These are phyloP conservation scores for Aspergillus campestris DNA, from an alignment of 495 filamentous ascomycete species.

Conservation along the genomic window DNA sequence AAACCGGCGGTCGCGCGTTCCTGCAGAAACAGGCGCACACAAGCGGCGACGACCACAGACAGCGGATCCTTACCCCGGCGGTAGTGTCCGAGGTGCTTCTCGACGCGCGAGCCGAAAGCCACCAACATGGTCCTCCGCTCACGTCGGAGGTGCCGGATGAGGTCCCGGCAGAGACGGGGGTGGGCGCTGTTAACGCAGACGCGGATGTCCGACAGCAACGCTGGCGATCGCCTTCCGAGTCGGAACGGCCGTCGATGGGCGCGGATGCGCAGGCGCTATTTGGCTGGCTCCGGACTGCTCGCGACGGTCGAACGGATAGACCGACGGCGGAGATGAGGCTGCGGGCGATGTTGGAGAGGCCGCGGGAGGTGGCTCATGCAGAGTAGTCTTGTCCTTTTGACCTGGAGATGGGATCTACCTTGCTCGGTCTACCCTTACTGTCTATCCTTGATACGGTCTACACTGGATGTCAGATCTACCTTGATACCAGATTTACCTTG, in stretches of 20 bases:
- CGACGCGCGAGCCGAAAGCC: conserved; percentile 26
- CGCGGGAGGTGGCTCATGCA: not conserved
- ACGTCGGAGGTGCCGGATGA: too few species aligned
- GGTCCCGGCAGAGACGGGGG: too few species aligned
- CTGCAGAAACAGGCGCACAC: conserved; percentile 14
- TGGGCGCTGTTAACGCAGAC: too few species aligned
- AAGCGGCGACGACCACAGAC: conserved; percentile 3
- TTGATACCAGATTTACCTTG: too few species aligned
- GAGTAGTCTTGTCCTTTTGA: not conserved
- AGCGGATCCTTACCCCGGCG: conserved; percentile 26
- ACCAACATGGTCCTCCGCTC: not conserved
- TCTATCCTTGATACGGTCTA: not conserved
- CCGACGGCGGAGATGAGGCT: conserved; percentile 33
- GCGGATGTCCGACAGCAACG: not conserved
- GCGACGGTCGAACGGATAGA: conserved; percentile 13
- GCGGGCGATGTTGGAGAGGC: conserved; percentile 29
- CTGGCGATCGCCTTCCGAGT: not conserved
- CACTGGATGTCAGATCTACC: too few species aligned
- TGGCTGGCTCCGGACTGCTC: conserved; percentile 28
- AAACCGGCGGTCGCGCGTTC: conserved; percentile 21
- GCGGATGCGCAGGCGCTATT: conserved; percentile 27
- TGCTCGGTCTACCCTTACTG: too few species aligned
- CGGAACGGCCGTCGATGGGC: conserved; percentile 1
- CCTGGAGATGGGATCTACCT: not conserved
- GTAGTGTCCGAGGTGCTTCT: conserved; percentile 34